A percentile compares a stretch with the other conserved stretches of the same genome.
Conservation (phyloP, 441 rosid genomes). For the Cnidoscolus chayamansa region DNA sequence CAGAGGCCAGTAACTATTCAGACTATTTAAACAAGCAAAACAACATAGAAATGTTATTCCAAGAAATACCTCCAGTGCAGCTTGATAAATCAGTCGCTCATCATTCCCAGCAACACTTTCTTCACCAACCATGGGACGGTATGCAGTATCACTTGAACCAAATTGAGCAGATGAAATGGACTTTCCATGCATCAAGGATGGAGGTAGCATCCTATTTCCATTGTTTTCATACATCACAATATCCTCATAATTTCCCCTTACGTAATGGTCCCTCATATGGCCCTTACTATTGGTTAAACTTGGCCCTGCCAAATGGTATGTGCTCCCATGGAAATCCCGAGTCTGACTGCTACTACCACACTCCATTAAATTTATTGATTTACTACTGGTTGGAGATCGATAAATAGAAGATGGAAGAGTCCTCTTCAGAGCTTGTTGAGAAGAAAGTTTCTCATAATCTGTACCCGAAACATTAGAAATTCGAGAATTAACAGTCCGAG, state of each 20-base stretch:
- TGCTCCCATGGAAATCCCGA: constrained; percentile 36
- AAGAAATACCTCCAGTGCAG: constrained; percentile 73
- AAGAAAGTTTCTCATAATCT: constrained; percentile 54
- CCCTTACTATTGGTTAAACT: constrained; percentile 43
- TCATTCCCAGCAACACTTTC: constrained; percentile 54
- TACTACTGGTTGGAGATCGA: constrained; percentile 27
- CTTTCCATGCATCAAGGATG: constrained; percentile 54
- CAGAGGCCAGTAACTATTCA: background rate
- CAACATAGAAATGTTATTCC: constrained; percentile 12
- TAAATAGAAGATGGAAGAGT: constrained; percentile 58
- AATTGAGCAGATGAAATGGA: constrained; percentile 36
- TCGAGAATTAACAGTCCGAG: constrained; percentile 42
- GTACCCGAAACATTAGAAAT: constrained; percentile 44
- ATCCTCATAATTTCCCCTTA: constrained; percentile 41
- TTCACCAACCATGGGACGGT: constrained; percentile 45
- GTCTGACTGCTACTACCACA: constrained; percentile 31
- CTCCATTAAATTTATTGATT: constrained; percentile 28
- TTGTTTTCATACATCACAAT: constrained; percentile 45
- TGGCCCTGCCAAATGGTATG: constrained; percentile 40
- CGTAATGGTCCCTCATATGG: constrained; percentile 37
- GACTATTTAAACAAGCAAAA: background rate
- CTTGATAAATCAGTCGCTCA: constrained; percentile 87
- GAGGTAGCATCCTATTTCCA: constrained; percentile 65
- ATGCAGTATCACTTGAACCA: constrained; percentile 46
- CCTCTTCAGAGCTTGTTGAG: constrained; percentile 67